Percentiles rank a stretch among this genome's conserved stretches.
phyloP scores from a whole-genome alignment of 1,139 yeast species.

The Blastobotrys buckinghamii region DNA sequence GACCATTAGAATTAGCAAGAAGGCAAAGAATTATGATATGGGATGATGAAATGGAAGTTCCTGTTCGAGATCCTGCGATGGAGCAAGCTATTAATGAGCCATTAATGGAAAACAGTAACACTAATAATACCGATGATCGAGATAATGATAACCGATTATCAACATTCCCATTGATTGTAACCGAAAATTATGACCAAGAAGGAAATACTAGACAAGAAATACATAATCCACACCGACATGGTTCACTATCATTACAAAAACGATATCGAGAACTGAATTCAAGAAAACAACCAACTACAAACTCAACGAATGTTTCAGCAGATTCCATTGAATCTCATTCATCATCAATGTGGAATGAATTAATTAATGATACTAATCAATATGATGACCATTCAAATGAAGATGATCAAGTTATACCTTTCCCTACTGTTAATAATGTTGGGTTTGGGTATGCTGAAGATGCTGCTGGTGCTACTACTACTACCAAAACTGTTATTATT shows the following conservation, averaged over 20 bases:
- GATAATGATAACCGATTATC: constrained; percentile 2
- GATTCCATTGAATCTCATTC: neutral
- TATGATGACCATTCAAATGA: neutral
- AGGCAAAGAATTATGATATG: constrained; percentile 51
- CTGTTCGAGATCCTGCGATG: constrained; percentile 34
- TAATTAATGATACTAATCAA: neutral
- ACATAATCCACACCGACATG: constrained; percentile 15
- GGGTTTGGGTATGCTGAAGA: constrained; percentile 32
- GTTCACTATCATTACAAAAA: constrained; percentile 25
- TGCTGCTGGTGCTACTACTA: constrained; percentile 26
- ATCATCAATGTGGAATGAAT: constrained; percentile 1
- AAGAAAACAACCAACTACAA: neutral
- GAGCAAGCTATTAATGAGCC: constrained; percentile 23
- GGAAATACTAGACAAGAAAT: neutral
- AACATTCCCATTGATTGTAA: constrained; percentile 5
- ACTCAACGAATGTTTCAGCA: neutral
- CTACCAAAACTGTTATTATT: constrained; percentile 43
- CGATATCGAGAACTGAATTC: constrained; percentile 21
- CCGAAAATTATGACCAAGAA: neutral
- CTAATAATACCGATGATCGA: neutral
- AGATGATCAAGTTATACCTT: constrained; percentile 5
- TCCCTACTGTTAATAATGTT: constrained; percentile 20
- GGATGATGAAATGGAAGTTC: constrained; percentile 60
- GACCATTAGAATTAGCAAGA: constrained; percentile 63
- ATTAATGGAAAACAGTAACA: too few species aligned